Percentiles rank a stretch among this genome's conserved stretches.
phyloP scores from a whole-genome alignment of 768 basidiomycete species.

The Lyophyllum shimeji region DNA sequence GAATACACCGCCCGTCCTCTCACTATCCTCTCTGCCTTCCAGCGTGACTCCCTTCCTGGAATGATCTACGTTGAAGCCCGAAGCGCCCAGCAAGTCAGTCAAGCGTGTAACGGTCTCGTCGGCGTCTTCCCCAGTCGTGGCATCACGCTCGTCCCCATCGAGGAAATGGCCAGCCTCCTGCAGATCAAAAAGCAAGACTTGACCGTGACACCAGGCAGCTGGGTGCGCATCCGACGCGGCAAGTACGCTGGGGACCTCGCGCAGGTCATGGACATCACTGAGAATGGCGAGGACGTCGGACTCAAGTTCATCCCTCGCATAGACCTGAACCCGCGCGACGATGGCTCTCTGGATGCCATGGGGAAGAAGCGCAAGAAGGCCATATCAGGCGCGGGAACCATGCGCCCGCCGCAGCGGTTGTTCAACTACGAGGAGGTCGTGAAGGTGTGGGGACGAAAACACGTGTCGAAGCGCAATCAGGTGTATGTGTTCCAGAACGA shows the following conservation, averaged over 20 bases:
- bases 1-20: conserved; percentile 79
- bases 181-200: conserved; percentile 95
- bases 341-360: conserved; percentile 56
- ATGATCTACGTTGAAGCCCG: conserved; percentile 97
- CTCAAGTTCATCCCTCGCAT: conserved; percentile 97
- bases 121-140: conserved; percentile 87
- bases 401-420: conserved; percentile 86
- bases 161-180: conserved; percentile 96
- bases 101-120: conserved; percentile 87
- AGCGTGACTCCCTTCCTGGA: conserved; percentile 91
- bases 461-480: conserved; percentile 71
- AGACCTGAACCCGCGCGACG: conserved; percentile 90
- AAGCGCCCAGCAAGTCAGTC: conserved; percentile 79
- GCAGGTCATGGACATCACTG: conserved; percentile 91
- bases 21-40: conserved; percentile 90
- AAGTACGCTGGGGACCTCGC: conserved; percentile 95
- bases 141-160: conserved; percentile 85
- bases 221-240: conserved; percentile 94
- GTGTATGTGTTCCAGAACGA: conserved; percentile 89
- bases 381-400: conserved; percentile 44
- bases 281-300: conserved; percentile 90
- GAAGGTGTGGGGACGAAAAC: conserved; percentile 79
- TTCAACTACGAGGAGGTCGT: conserved; percentile 94
- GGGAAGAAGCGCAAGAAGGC: conserved; percentile 76
- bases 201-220: conserved; percentile 80